A percentile compares a stretch with the other conserved stretches of the same genome.
phyloP scores from a whole-genome alignment of 2,329 filamentous ascomycete genomes.

The Helotiales sp. region DNA sequence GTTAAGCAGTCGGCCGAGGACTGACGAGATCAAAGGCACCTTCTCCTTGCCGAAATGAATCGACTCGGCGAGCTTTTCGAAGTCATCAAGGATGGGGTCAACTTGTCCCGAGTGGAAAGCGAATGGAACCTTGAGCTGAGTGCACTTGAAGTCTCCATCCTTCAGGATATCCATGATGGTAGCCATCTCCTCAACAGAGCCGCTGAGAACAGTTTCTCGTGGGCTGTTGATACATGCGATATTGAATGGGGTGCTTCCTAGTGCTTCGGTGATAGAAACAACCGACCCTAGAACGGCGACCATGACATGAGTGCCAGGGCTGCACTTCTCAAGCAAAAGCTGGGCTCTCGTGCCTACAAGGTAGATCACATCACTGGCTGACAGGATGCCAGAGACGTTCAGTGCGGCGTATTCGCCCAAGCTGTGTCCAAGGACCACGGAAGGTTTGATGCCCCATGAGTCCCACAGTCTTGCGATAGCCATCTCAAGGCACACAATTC shows the following conservation, averaged over 20 bases:
- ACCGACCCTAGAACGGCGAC: conserved; percentile 52
- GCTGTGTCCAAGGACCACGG: conserved; percentile 60
- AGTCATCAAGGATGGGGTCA: conserved; percentile 61
- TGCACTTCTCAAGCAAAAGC: conserved; percentile 65
- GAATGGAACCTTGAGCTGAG: conserved; percentile 63
- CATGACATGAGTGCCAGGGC: conserved; percentile 66
- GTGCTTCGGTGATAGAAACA: conserved; percentile 43
- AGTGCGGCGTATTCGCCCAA: conserved; percentile 74
- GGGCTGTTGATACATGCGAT: conserved; percentile 75
- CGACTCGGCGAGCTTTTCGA: conserved; percentile 52
- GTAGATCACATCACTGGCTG: conserved; percentile 68
- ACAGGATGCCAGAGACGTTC: conserved; percentile 69
- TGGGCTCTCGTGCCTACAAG: conserved; percentile 68
- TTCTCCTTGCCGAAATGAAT: conserved; percentile 56
- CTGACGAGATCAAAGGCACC: conserved; percentile 67
- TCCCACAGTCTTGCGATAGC: conserved; percentile 55
- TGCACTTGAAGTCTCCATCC: conserved; percentile 57
- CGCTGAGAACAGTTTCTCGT: conserved; percentile 71
- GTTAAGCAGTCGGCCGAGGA: conserved; percentile 59
- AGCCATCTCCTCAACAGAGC: conserved; percentile 54
- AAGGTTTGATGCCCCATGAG: conserved; percentile 55
- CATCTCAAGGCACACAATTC: conserved; percentile 52
- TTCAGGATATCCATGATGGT: conserved; percentile 49
- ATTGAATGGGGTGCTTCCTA: conserved; percentile 48
- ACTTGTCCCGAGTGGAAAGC: conserved; percentile 68